A percentile compares a stretch with the other conserved stretches of the same genome.
Conservation (phyloP, 2,329 filamentous ascomycete species). For the Xylaria sp. region DNA sequence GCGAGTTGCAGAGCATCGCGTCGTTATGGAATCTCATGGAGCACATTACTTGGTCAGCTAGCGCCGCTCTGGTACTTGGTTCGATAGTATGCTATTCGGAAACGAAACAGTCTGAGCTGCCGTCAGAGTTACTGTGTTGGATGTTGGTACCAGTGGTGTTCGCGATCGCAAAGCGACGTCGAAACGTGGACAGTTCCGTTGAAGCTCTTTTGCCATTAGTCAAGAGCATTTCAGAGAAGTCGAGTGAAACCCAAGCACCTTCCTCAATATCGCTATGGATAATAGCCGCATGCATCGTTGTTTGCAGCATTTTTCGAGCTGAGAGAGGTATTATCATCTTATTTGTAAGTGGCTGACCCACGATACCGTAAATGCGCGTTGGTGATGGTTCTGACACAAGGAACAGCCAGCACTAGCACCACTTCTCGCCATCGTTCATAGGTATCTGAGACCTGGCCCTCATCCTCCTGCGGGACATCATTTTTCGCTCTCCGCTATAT, state of each 20-base stretch:
- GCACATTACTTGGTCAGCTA: conserved; percentile 24
- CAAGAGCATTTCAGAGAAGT: not conserved
- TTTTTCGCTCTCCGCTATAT: conserved; percentile 20
- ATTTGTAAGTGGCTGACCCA: conserved; percentile 18
- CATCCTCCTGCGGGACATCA: conserved; percentile 5
- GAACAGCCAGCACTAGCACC: conserved; percentile 43
- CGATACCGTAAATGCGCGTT: not conserved
- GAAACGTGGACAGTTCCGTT: not conserved
- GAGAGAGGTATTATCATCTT: conserved; percentile 27
- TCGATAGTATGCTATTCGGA: conserved; percentile 31
- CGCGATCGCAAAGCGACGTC: conserved; percentile 5
- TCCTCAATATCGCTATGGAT: conserved; percentile 26
- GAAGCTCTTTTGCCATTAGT: not conserved
- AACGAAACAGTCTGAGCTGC: conserved; percentile 35
- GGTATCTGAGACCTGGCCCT: conserved; percentile 25
- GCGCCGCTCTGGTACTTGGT: conserved; percentile 37
- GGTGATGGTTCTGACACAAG: conserved; percentile 1
- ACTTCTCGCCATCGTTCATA: conserved; percentile 38
- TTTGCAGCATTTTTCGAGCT: conserved; percentile 32
- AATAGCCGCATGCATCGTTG: conserved; percentile 27
- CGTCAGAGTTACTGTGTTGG: conserved; percentile 45
- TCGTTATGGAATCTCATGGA: not conserved
- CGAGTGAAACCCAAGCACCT: not conserved
- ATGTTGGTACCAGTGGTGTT: conserved; percentile 37
- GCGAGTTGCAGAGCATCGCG: not conserved